Base-by-base conservation (phyloP, 1,139 yeast species). In the Williopsis jadinii region DNA sequence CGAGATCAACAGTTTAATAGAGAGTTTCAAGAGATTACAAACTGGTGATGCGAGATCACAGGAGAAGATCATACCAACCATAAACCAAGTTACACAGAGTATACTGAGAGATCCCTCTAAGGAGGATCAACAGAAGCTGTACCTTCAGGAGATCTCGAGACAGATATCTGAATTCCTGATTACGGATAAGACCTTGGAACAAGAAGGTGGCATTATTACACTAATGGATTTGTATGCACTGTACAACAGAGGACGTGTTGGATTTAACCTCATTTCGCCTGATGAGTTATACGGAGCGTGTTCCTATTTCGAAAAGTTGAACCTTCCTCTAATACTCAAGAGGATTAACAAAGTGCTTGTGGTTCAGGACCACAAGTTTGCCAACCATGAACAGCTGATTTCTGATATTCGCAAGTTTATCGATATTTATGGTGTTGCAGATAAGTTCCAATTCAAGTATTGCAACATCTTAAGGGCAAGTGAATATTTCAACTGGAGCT, bases 1-100 rank as follows among this genome's bases (percentile, higher is more conserved):
- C 52, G 95, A 88, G 43, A 72, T 90, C 38, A 75, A 82, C 35
- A 67, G 70, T 36, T 61, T 88, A 29, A 78, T 82, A 26, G 67
- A 70, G 38, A 63, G 75, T 35, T 71, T 77, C 59, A 67, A 51
- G 26, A 38, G 42, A 26, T 15, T 53, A 4, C 44, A 47, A 12
- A 37, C 46, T 0, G 38, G 40, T 2, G 47, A 40, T 31, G 44
- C 39, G 10, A 19, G 14, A 28, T 26, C 37, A 10, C 43, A 44
- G 35, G 38, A 40, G 8, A 36, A 28, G 34, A 42, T 46, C 11
- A 28, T 43, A 2, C 46, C 46, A 15, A 52, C 53, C 8, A 58
- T 64, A 2, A 53, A 61, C 5, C 56, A 61, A 10, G 62, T 66
- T 5, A 60, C 68, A 4, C 61, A 62, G 31, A 64, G 65, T 27